These are phyloP conservation scores for Penicillium steckii DNA, from an alignment of 495 filamentous ascomycete genomes.

Conservation along the genomic window DNA sequence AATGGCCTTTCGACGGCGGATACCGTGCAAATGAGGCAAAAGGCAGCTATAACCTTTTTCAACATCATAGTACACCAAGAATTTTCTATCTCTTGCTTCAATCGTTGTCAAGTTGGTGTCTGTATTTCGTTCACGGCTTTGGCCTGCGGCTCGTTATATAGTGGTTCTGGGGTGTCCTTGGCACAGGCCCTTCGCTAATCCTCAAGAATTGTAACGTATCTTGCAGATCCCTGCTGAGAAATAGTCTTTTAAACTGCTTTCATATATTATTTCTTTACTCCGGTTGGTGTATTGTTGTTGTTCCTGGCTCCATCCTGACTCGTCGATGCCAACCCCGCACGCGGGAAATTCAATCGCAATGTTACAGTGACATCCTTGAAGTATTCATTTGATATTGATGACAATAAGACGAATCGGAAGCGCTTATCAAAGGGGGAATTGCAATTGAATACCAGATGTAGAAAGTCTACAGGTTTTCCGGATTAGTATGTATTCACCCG, in stretches of 20 bases:
- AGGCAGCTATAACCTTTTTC: not conserved
- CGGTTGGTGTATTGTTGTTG: constrained; percentile 2
- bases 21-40: constrained; percentile 1
- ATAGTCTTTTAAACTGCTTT: not conserved
- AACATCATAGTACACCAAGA: constrained; percentile 7
- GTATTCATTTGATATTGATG: not conserved
- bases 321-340: constrained; percentile 8
- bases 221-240: no score
- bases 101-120: no score
- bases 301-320: not conserved
- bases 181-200: constrained; percentile 2
- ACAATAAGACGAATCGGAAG: no score
- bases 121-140: no score
- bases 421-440: no score
- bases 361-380: constrained; percentile 6
- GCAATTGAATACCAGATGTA: no score
- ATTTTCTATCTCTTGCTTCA: no score
- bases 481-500: no score
- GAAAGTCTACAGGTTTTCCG: no score
- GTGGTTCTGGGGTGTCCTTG: not conserved
- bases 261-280: not conserved
- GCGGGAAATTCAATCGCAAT: constrained; percentile 1
- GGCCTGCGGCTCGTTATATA: not conserved
- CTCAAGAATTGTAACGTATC: not conserved
- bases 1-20: constrained; percentile 13